A percentile compares a stretch with the other conserved stretches of the same genome.
Evolutionary conservation across 768 basidiomycete species (phyloP).

Genomic region (Clavulina sp.): DNA sequence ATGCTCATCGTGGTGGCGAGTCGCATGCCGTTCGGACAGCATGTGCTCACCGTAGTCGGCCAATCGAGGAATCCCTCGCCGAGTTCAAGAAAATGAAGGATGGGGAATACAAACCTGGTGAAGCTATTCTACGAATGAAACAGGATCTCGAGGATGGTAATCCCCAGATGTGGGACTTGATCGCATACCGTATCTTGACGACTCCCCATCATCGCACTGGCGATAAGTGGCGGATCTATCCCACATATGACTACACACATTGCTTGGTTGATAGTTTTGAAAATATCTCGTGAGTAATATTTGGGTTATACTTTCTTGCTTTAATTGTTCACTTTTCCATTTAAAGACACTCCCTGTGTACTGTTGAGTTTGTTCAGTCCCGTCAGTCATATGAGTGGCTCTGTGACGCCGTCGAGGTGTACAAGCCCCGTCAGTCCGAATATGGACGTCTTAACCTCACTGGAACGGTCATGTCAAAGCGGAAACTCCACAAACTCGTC

Average conservation of each 20-base stretch:
- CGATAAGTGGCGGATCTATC: slow-evolving; percentile 92
- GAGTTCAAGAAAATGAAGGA: slow-evolving; percentile 90
- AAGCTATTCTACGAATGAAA: slow-evolving; percentile 93
- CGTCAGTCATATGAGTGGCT: slow-evolving; percentile 99
- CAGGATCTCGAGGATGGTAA: slow-evolving; percentile 84
- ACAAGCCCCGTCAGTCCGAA: slow-evolving; percentile 94
- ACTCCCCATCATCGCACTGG: slow-evolving; percentile 86
- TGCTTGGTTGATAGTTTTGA: slow-evolving; percentile 97
- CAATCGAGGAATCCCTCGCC: slow-evolving; percentile 65
- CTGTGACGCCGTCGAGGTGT: slow-evolving; percentile 91
- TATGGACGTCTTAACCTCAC: slow-evolving; percentile 86
- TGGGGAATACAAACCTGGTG: slow-evolving; percentile 79
- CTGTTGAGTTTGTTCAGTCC: slow-evolving; percentile 86
- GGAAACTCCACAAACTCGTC: slow-evolving; percentile 82
- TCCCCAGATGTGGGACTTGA: slow-evolving; percentile 98
- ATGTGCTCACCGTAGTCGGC: slow-evolving; percentile 73
- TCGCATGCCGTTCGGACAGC: slow-evolving; percentile 64
- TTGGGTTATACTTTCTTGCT: not conserved
- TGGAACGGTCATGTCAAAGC: slow-evolving; percentile 92
- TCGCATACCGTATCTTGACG: slow-evolving; percentile 85
- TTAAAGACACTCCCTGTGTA: slow-evolving; percentile 85
- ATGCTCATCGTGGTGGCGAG: slow-evolving; percentile 67
- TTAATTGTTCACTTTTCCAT: slow-evolving; percentile 2
- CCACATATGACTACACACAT: slow-evolving; percentile 97
- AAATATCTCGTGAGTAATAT: slow-evolving; percentile 76